A percentile compares a stretch with the other conserved stretches of the same genome.
Evolutionary conservation across 2,329 filamentous ascomycete species (phyloP).

Genomic region (Lachnellula suecica): DNA sequence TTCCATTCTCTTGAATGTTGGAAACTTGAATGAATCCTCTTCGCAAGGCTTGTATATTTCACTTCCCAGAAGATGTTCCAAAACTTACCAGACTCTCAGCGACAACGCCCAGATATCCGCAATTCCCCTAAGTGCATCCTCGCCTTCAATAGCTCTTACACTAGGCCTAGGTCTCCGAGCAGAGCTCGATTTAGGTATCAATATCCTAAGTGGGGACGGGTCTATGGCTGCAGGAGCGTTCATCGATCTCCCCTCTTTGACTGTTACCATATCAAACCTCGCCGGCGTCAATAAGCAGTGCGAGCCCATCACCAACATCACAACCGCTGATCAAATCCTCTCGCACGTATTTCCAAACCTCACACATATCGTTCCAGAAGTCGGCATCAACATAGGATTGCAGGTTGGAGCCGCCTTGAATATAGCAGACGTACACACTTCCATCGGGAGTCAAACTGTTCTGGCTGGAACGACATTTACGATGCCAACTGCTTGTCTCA

Average conservation of each 20-base stretch:
- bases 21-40: constrained; percentile 3
- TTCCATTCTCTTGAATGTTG: constrained; percentile 7
- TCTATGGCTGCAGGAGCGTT: constrained; percentile 6
- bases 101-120: constrained; percentile 3
- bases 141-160: constrained; percentile 3
- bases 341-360: constrained; percentile 12
- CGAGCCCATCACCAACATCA: background rate
- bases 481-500: constrained; percentile 8
- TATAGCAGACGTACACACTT: background rate
- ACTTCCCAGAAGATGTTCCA: too few relatives aligned
- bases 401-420: constrained; percentile 2
- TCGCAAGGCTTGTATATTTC: too few relatives aligned
- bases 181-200: constrained; percentile 7
- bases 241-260: constrained; percentile 8
- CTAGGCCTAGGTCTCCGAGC: constrained; percentile 5
- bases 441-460: background rate
- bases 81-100: too few relatives aligned
- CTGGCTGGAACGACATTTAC: constrained; percentile 3
- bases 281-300: constrained; percentile 7
- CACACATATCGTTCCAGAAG: background rate
- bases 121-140: constrained; percentile 11
- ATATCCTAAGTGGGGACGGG: background rate
- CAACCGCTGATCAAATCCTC: background rate
- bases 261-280: constrained; percentile 4
- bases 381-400: constrained; percentile 2